Percentiles rank a stretch among this genome's conserved stretches.
Conservation (phyloP, 2,329 filamentous ascomycete species). For the Sporothrix pallida region DNA sequence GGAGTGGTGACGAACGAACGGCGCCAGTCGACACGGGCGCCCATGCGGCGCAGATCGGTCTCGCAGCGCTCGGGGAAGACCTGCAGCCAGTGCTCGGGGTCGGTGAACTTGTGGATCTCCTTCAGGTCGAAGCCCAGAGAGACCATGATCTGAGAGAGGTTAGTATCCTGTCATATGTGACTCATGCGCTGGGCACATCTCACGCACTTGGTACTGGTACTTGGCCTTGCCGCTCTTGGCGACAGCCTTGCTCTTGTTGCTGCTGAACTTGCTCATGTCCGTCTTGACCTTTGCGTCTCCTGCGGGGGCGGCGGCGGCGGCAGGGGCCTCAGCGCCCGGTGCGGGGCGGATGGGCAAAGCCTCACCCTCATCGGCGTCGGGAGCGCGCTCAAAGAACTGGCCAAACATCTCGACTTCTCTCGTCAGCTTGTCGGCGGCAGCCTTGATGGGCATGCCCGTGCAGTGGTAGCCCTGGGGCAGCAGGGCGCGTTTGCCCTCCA, state of each 20-base stretch:
- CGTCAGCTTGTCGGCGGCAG: slow-evolving; percentile 88
- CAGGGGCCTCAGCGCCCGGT: slow-evolving; percentile 74
- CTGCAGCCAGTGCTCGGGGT: slow-evolving; percentile 79
- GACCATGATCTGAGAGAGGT: slow-evolving; percentile 69
- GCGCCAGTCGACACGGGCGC: slow-evolving; percentile 90
- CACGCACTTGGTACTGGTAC: slow-evolving; percentile 73
- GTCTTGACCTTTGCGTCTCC: slow-evolving; percentile 61
- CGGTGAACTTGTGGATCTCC: slow-evolving; percentile 92
- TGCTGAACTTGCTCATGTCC: slow-evolving; percentile 90
- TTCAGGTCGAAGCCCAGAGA: slow-evolving; percentile 84
- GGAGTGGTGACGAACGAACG: slow-evolving; percentile 93
- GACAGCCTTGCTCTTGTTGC: slow-evolving; percentile 89
- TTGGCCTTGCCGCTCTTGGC: slow-evolving; percentile 92
- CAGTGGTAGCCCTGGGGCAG: slow-evolving; percentile 96
- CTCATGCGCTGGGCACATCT: background rate
- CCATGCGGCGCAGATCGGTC: slow-evolving; percentile 80
- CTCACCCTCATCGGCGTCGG: slow-evolving; percentile 53
- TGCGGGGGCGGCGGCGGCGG: slow-evolving; percentile 60
- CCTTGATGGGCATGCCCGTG: slow-evolving; percentile 98
- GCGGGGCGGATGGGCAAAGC: slow-evolving; percentile 57
- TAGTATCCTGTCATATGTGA: background rate
- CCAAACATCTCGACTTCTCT: slow-evolving; percentile 91
- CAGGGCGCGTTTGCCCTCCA: slow-evolving; percentile 85
- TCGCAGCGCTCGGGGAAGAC: slow-evolving; percentile 83
- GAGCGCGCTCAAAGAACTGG: slow-evolving; percentile 73